Evolutionary conservation across 495 filamentous ascomycete species (phyloP), one percentile per base, ranked within the genome.

Genomic region (Penicillium longicatenatum): DNA sequence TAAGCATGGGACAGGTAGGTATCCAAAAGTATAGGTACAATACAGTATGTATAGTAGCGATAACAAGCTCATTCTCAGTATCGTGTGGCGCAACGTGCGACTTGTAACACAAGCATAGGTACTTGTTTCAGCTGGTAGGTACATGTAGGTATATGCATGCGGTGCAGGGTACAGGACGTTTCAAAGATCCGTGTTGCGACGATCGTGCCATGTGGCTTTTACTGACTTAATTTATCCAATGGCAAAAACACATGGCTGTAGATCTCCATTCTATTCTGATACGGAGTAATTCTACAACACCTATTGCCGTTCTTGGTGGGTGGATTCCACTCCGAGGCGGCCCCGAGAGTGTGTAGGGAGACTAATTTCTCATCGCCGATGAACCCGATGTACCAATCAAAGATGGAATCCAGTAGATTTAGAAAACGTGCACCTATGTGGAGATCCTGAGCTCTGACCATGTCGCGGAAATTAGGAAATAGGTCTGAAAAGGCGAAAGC

Each of bases 171-270:
- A 33, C 19, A 33, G 50, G 50, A n/a, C 3, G 50, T 52, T 52
- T 52, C 50, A 52, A 21, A 52, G 26, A 37, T 35, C 7, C 5
- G 9, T n/a, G 49, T 35, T 22, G 37, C 14, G 50, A 17, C n/a
- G 35, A 41, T 52, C 50, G n/a, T 14, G 21, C 50, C 50, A 52
- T 52, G 50, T 52, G 50, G 50, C 20, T 52, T 39, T 8, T 26
- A 4, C 16, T 51, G 16, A 46, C 44, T n/a, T n/a, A n/a, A n/a
- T n/a, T n/a, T 4, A 22, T 22, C 7, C 2, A 14, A 49, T 24
- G 29, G 46, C 11, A 31, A 49, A 49, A 30, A 30, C 22, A 30
- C 24, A 26, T 24, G 20, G 46, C 29, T 24, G 24, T 46, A 20
- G 24, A 46, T 46, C 37, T 16, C 37, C 31, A 11, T 39, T n/a